A percentile compares a stretch with the other conserved stretches of the same genome.
phyloP scores from a whole-genome alignment of 305 asterid genomes.

The Plantago coronopus region DNA sequence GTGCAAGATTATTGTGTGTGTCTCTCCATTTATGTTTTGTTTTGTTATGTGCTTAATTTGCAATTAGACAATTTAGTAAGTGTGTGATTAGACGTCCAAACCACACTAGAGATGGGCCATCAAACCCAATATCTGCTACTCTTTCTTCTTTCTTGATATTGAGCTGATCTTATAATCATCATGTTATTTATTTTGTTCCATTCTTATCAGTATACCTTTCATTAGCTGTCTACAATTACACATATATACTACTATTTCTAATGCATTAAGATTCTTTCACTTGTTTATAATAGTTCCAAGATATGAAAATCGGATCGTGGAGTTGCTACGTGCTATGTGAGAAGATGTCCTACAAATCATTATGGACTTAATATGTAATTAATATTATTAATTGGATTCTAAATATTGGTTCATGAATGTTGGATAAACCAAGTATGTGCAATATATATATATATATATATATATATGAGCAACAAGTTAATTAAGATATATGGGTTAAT shows the following conservation, averaged over 20 bases:
- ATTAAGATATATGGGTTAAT: no score
- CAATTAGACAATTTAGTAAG: conserved; percentile 13
- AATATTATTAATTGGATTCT: no score
- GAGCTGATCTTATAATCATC: conserved; percentile 32
- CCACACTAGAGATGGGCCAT: conserved; percentile 15
- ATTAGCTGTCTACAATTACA: conserved; percentile 27
- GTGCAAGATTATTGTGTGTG: conserved; percentile 11
- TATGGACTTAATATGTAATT: no score
- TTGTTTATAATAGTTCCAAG: not conserved
- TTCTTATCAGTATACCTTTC: conserved; percentile 29
- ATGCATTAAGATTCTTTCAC: not conserved
- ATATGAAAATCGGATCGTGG: no score
- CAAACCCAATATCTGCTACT: not conserved
- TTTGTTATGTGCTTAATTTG: conserved; percentile 7
- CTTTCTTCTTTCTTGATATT: conserved; percentile 19
- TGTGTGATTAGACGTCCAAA: conserved; percentile 22
- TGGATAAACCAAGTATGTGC: no score
- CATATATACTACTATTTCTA: conserved; percentile 9
- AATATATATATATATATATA: no score
- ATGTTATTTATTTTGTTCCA: conserved; percentile 29
- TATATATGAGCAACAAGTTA: no score
- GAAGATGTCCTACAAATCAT: no score
- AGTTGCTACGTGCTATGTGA: no score
- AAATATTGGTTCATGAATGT: no score
- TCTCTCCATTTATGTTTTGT: not conserved